Conservation (phyloP, 768 basidiomycete genomes). For the Neoboletus magnificus region DNA sequence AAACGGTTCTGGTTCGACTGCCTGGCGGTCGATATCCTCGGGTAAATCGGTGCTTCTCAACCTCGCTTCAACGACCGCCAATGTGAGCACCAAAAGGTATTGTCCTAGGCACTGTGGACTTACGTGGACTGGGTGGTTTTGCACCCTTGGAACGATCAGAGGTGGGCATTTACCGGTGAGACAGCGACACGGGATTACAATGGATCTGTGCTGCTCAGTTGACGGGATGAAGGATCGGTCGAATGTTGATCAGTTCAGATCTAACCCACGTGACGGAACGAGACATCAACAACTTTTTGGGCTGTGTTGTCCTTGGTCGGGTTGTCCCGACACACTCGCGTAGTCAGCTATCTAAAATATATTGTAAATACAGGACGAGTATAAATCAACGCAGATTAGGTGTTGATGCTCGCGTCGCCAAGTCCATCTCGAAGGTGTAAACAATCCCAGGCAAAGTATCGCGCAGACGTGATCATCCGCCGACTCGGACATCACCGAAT, state of each 20-base stretch:
- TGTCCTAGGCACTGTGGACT: not conserved
- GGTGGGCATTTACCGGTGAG: conserved; percentile 5
- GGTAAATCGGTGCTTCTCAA: conserved; percentile 27
- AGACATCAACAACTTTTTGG: no score
- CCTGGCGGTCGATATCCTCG: conserved; percentile 7
- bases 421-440: not conserved
- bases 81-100: not conserved
- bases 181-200: not conserved
- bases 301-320: not conserved
- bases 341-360: not conserved
- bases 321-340: no score
- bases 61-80: conserved; percentile 14
- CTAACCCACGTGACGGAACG: not conserved
- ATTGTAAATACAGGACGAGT: not conserved
- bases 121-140: conserved; percentile 27
- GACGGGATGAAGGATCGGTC: not conserved
- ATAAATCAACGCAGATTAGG: not conserved
- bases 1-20: conserved; percentile 14
- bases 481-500: conserved; percentile 6
- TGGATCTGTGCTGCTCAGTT: not conserved
- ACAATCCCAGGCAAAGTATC: no score
- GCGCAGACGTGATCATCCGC: not conserved
- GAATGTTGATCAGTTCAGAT: not conserved
- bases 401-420: not conserved
- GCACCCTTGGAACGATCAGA: not conserved